Evolutionary conservation across 1,284 basidiomycete genomes (phyloP).

Genomic region (Microbotryum silenes-acaulis): DNA sequence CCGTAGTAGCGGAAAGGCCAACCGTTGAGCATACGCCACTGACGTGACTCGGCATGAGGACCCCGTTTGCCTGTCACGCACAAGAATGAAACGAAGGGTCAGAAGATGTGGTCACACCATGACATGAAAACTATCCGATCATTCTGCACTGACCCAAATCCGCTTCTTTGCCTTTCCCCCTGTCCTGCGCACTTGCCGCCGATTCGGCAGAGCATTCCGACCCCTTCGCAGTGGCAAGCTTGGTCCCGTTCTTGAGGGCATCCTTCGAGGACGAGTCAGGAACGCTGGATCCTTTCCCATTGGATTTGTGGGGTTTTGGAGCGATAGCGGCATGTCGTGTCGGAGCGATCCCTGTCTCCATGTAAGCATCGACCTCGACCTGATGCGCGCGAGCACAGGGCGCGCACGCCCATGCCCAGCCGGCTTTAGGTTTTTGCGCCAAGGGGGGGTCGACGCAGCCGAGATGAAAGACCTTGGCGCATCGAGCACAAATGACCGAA

Average conservation of each 20-base stretch:
- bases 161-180: too few relatives aligned
- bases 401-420: constrained; percentile 96
- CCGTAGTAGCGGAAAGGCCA: constrained; percentile 38
- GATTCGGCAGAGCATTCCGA: background rate
- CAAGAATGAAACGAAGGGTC: too few relatives aligned
- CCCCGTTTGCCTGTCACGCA: background rate
- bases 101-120: too few relatives aligned
- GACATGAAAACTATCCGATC: too few relatives aligned
- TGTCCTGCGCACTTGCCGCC: too few relatives aligned
- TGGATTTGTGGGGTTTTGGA: too few relatives aligned
- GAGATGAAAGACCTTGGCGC: constrained; percentile 94
- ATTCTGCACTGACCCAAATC: too few relatives aligned
- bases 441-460: constrained; percentile 84
- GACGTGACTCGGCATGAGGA: constrained; percentile 1
- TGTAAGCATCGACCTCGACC: constrained; percentile 60
- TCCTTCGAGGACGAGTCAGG: too few relatives aligned
- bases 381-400: constrained; percentile 82
- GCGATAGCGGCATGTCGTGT: background rate
- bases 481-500: constrained; percentile 80
- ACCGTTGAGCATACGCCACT: constrained; percentile 30
- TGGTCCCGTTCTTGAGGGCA: too few relatives aligned
- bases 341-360: constrained; percentile 16
- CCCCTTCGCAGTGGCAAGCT: background rate
- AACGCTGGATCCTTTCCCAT: too few relatives aligned
- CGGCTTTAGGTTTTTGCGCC: constrained; percentile 88